A percentile compares a stretch with the other conserved stretches of the same genome.
These are phyloP conservation scores for Pythium sukuiense DNA, from an alignment of 352 stramenopile species.

Conservation along the genomic window DNA sequence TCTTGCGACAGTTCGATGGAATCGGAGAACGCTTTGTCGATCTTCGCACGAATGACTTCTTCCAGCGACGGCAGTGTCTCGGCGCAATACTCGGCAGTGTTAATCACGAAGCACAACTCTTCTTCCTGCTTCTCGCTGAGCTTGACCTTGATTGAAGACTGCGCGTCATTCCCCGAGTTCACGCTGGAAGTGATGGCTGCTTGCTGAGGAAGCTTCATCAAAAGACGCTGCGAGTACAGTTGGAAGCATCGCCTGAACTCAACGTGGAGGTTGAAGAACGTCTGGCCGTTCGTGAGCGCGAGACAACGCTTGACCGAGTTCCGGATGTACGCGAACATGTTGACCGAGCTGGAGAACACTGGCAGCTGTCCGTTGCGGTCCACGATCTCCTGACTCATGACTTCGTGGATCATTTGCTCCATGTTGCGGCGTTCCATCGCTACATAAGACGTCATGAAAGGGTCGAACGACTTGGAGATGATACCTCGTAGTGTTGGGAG, in stretches of 20 bases:
- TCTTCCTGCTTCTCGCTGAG: slow-evolving; percentile 92
- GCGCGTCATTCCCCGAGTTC: slow-evolving; percentile 8
- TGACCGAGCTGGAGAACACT: slow-evolving; percentile 96
- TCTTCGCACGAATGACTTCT: slow-evolving; percentile 96
- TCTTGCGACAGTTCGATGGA: slow-evolving; percentile 93
- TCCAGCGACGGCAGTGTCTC: slow-evolving; percentile 95
- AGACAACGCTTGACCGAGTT: slow-evolving; percentile 97
- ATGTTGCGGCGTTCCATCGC: slow-evolving; percentile 96
- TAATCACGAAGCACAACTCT: slow-evolving; percentile 96
- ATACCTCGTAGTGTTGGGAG: slow-evolving; percentile 78
- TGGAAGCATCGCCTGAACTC: slow-evolving; percentile 90
- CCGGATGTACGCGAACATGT: slow-evolving; percentile 99
- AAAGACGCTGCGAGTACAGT: slow-evolving; percentile 76
- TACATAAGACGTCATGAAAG: slow-evolving; percentile 98
- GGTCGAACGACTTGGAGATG: slow-evolving; percentile 94
- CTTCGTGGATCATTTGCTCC: slow-evolving; percentile 90
- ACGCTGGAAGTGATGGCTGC: slow-evolving; percentile 3
- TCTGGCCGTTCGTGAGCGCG: slow-evolving; percentile 95
- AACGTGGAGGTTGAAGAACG: slow-evolving; percentile 96
- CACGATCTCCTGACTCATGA: slow-evolving; percentile 92
- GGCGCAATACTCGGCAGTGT: slow-evolving; percentile 98
- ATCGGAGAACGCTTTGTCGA: slow-evolving; percentile 92
- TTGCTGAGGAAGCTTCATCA: slow-evolving; percentile 62
- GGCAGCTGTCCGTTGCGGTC: slow-evolving; percentile 94
- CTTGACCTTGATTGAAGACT: slow-evolving; percentile 39